Evolutionary conservation across 1,284 basidiomycete genomes (phyloP).

Genomic region (Apiotrichum domesticum): DNA sequence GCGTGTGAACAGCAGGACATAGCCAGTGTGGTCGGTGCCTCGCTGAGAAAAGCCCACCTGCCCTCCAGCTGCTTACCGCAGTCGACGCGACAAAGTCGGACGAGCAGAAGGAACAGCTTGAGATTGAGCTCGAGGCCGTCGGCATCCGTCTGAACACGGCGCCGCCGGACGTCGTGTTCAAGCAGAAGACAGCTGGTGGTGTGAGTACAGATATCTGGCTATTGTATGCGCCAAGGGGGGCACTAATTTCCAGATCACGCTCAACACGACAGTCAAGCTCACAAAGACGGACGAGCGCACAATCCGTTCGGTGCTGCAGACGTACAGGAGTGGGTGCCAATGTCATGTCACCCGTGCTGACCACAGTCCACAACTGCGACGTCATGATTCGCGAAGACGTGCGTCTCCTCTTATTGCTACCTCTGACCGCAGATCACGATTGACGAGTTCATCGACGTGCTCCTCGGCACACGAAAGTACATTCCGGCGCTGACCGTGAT

Average conservation of each 20-base stretch:
- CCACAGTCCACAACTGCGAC: constrained; percentile 77
- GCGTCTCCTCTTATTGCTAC: constrained; percentile 36
- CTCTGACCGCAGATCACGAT: constrained; percentile 65
- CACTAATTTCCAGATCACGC: constrained; percentile 22
- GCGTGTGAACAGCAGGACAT: constrained; percentile 49
- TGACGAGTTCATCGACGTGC: constrained; percentile 95
- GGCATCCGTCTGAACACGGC: constrained; percentile 88
- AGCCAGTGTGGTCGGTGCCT: no score
- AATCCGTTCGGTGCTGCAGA: constrained; percentile 80
- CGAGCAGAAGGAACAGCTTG: constrained; percentile 80
- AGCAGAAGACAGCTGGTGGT: constrained; percentile 80
- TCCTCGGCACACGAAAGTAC: constrained; percentile 89
- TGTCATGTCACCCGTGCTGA: constrained; percentile 3
- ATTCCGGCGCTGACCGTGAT: constrained; percentile 88
- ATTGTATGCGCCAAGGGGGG: not conserved
- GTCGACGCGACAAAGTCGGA: constrained; percentile 94
- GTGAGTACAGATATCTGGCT: constrained; percentile 52
- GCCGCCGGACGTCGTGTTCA: constrained; percentile 69
- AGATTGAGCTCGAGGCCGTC: constrained; percentile 90
- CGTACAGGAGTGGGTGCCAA: constrained; percentile 56
- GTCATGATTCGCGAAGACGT: constrained; percentile 96
- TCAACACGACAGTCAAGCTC: constrained; percentile 83
- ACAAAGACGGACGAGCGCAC: constrained; percentile 94
- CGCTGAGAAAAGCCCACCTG: not conserved
- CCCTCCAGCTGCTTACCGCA: constrained; percentile 29